Conservation (phyloP, 768 basidiomycete species). For the Chalciporus sphaerocephalus region DNA sequence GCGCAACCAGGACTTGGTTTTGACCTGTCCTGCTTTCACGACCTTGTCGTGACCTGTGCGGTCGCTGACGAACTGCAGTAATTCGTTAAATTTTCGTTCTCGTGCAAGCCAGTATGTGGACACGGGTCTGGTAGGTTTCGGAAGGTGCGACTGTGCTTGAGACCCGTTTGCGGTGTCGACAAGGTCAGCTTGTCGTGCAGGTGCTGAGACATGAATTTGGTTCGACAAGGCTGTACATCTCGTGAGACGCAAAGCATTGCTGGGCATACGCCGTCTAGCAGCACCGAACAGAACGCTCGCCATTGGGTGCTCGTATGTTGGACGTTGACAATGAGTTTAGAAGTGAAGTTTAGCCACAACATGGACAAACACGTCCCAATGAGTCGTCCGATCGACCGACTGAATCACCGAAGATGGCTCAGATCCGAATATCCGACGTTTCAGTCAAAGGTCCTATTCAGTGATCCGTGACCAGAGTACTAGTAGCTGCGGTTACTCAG, state of each 20-base stretch:
- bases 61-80: slow-evolving; percentile 26
- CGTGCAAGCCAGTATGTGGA: slow-evolving; percentile 5
- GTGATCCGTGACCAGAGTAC: too few relatives aligned
- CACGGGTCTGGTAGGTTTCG: neutral
- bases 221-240: slow-evolving; percentile 5
- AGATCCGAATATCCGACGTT: too few relatives aligned
- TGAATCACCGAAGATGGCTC: too few relatives aligned
- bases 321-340: neutral
- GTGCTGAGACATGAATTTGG: slow-evolving; percentile 19
- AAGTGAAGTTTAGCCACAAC: neutral
- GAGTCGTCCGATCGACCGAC: too few relatives aligned
- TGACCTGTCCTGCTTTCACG: slow-evolving; percentile 34
- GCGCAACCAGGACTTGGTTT: slow-evolving; percentile 46
- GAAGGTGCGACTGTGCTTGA: neutral
- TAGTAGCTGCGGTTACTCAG: too few relatives aligned
- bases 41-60: slow-evolving; percentile 28
- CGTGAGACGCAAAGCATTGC: slow-evolving; percentile 1
- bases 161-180: slow-evolving; percentile 7
- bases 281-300: slow-evolving; percentile 9
- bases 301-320: slow-evolving; percentile 11
- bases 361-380: slow-evolving; percentile 4
- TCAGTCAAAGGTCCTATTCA: too few relatives aligned
- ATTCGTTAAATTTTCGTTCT: slow-evolving; percentile 21
- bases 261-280: slow-evolving; percentile 9
- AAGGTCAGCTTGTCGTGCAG: slow-evolving; percentile 12